Evolutionary conservation across 2,329 filamentous ascomycete species (phyloP).

Genomic region (Madurella fahalii): DNA sequence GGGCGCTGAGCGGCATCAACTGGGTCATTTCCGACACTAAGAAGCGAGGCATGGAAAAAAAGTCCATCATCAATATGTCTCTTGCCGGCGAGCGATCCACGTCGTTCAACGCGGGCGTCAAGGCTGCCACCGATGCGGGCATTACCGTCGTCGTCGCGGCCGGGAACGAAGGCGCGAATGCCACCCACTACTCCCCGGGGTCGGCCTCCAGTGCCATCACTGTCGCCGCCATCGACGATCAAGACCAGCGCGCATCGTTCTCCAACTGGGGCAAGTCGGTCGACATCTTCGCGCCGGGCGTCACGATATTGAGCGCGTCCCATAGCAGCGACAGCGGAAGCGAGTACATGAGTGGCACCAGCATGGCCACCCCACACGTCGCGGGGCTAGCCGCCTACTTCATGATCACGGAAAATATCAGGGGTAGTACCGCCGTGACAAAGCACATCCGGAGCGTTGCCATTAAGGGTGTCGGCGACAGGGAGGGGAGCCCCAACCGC

Average conservation of each 20-base stretch:
- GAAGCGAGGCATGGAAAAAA: slow-evolving; percentile 23
- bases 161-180: slow-evolving; percentile 36
- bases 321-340: slow-evolving; percentile 29
- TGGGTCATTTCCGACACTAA: slow-evolving; percentile 36
- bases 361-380: slow-evolving; percentile 59
- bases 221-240: slow-evolving; percentile 36
- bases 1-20: slow-evolving; percentile 32
- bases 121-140: slow-evolving; percentile 32
- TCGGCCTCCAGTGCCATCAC: slow-evolving; percentile 38
- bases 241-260: slow-evolving; percentile 35
- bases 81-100: slow-evolving; percentile 36
- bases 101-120: slow-evolving; percentile 37
- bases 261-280: slow-evolving; percentile 44
- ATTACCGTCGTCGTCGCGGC: slow-evolving; percentile 41
- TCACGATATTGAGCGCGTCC: slow-evolving; percentile 39
- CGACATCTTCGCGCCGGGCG: slow-evolving; percentile 45
- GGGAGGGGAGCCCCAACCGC: slow-evolving; percentile 5
- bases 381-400: slow-evolving; percentile 43
- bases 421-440: slow-evolving; percentile 12
- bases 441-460: slow-evolving; percentile 9
- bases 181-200: slow-evolving; percentile 32
- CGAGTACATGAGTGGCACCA: slow-evolving; percentile 53
- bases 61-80: slow-evolving; percentile 35
- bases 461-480: background rate
- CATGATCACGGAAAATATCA: slow-evolving; percentile 13